Base-by-base conservation (phyloP, 2,329 filamentous ascomycete species). In the Colletotrichum sp. region DNA sequence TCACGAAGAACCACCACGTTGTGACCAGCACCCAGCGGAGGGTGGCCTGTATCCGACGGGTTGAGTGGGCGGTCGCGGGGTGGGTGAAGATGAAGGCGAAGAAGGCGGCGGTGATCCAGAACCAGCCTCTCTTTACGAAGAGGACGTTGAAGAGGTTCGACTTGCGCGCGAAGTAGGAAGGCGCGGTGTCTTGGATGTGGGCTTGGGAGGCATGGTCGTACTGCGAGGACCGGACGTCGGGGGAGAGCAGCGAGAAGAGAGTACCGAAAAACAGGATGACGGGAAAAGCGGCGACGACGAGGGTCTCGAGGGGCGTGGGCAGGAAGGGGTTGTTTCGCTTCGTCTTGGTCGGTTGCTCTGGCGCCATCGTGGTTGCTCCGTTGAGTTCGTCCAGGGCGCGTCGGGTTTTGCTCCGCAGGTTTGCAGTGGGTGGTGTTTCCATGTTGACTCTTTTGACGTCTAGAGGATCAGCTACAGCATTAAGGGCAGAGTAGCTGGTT, bases 91-190 rank as follows among this genome's bases (percentile, higher is more conserved):
- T 84, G 77, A 98, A 95, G 18, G 91, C 84, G 39, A 90, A 85
- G 81, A 98, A 96, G 1, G 95, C 93, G 12, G 91, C 83, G 0
- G 95, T 96, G 34, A 95, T 93, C 97, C 97, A 99, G 66, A 93
- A 91, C 97, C 97, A 99, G 77, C 96, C 96, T 70, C 95, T 89
- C 89, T 99, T 99, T 81, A 99, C 97, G 82, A 99, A 99, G 81
- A 96, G 91, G 63, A 94, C 85, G 83, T 99, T 99, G 90, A 99
- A 94, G 68, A 98, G 80, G 86, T 99, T 99, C 84, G 92, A 90
- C 86, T 99, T 99, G 80, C 94, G 94, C 63, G 97, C 96, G 84
- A 99, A 99, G 88, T 99, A 99, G 83, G 90, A 93, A 4, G 95
- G 95, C 67, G 93, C 91, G 55, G 84, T 82, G 84, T 87, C 86